A percentile compares a stretch with the other conserved stretches of the same genome.
These are phyloP conservation scores for Coemansia sp. DNA, from an alignment of 192 early-diverging fungal genomes.

Conservation along the genomic window DNA sequence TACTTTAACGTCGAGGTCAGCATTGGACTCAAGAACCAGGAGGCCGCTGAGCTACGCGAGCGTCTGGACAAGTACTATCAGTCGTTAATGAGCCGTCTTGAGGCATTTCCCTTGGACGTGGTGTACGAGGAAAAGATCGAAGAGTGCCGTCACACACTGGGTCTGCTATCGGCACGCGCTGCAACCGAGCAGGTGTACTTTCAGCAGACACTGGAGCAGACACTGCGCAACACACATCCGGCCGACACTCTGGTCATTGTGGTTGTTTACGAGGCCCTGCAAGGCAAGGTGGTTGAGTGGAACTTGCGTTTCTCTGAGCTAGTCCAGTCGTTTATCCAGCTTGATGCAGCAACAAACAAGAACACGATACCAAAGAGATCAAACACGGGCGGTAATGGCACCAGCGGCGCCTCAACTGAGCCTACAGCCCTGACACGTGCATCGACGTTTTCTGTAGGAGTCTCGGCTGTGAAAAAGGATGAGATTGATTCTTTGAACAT, in stretches of 20 bases:
- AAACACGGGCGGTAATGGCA: background rate
- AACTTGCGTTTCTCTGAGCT: slow-evolving; percentile 82
- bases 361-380: slow-evolving; percentile 4
- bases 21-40: slow-evolving; percentile 70
- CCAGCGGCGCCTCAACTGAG: background rate
- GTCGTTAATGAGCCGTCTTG: slow-evolving; percentile 79
- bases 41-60: slow-evolving; percentile 66
- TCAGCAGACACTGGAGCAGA: slow-evolving; percentile 83
- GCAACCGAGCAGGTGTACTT: slow-evolving; percentile 77
- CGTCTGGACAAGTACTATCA: slow-evolving; percentile 83
- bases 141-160: slow-evolving; percentile 68
- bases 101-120: slow-evolving; percentile 76
- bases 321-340: slow-evolving; percentile 75
- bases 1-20: slow-evolving; percentile 59
- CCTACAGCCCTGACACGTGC: slow-evolving; percentile 10
- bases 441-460: background rate
- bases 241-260: slow-evolving; percentile 83
- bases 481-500: slow-evolving; percentile 43
- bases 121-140: slow-evolving; percentile 72
- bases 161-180: slow-evolving; percentile 69
- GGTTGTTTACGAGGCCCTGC: slow-evolving; percentile 70
- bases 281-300: slow-evolving; percentile 81
- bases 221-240: slow-evolving; percentile 70
- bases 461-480: slow-evolving; percentile 6
- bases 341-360: slow-evolving; percentile 52